Percentiles rank a stretch among this genome's conserved stretches.
Conservation (phyloP, 148 eudicot species). For the Rhododendron ferrugineum region DNA sequence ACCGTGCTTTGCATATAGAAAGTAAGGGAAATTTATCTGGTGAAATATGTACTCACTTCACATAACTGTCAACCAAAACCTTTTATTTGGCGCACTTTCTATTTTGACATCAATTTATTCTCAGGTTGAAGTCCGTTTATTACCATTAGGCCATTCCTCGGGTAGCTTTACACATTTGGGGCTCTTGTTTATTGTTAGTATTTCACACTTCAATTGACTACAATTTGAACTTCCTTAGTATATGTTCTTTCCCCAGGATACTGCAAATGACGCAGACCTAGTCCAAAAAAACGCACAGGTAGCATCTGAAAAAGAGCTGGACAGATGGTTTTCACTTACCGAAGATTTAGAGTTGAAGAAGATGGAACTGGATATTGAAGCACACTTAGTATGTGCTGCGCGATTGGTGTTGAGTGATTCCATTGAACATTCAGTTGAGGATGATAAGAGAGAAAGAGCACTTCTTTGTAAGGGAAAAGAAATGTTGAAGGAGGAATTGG, state of each 20-base stretch:
- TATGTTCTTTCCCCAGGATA: conserved; percentile 32
- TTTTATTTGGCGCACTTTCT: background rate
- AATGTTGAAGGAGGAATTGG: conserved; percentile 45
- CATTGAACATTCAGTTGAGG: conserved; percentile 41
- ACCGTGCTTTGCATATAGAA: background rate
- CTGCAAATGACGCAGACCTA: conserved; percentile 42
- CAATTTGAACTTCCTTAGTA: background rate
- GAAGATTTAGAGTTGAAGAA: conserved; percentile 58
- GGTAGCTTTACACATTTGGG: background rate
- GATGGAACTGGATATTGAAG: conserved; percentile 57
- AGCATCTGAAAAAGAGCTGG: conserved; percentile 40
- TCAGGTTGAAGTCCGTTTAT: background rate
- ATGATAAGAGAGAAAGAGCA: conserved; percentile 55
- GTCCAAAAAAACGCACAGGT: conserved; percentile 38
- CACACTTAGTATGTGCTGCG: conserved; percentile 44
- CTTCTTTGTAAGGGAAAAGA: conserved; percentile 42
- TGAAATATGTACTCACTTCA: background rate
- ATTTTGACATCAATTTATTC: background rate
- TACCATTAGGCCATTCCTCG: background rate
- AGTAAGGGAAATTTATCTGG: background rate
- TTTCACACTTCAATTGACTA: background rate
- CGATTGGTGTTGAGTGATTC: conserved; percentile 38
- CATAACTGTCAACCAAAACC: background rate
- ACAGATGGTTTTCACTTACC: conserved; percentile 42
- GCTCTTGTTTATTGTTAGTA: background rate